Evolutionary conservation across 331 rosid genomes (phyloP).

Genomic region (Pyracantha coccinea): DNA sequence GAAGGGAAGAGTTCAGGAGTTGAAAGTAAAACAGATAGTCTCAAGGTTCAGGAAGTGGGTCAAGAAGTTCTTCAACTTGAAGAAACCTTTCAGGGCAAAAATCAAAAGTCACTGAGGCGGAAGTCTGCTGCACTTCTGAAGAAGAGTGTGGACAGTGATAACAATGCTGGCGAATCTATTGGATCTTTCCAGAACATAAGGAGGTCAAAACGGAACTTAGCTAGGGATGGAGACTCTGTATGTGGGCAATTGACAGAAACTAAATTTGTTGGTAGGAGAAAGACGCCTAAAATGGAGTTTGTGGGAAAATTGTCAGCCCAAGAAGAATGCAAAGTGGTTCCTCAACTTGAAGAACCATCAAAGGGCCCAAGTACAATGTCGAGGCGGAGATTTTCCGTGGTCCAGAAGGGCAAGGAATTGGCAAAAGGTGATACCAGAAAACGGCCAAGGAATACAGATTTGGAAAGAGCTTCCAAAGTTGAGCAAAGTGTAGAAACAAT

Average conservation of each 20-base stretch:
- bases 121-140: conserved; percentile 8
- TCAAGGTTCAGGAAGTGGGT: not conserved
- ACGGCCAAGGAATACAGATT: not conserved
- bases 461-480: not conserved
- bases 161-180: not conserved
- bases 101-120: not conserved
- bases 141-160: not conserved
- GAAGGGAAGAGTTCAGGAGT: not conserved
- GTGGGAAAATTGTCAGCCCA: not conserved
- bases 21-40: not conserved
- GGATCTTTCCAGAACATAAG: not conserved
- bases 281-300: not conserved
- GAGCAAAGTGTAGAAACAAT: not conserved
- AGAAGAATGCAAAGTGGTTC: not conserved
- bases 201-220: not conserved
- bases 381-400: not conserved
- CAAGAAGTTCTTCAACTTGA: conserved; percentile 8
- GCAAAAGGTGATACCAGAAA: not conserved
- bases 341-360: not conserved
- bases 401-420: not conserved
- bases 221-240: not conserved
- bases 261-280: not conserved
- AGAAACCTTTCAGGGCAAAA: conserved; percentile 1
- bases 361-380: not conserved
- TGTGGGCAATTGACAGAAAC: not conserved